Percentiles rank a stretch among this genome's conserved stretches.
Evolutionary conservation across 345 rosid genomes (phyloP).

Genomic region (Pistacia vera): DNA sequence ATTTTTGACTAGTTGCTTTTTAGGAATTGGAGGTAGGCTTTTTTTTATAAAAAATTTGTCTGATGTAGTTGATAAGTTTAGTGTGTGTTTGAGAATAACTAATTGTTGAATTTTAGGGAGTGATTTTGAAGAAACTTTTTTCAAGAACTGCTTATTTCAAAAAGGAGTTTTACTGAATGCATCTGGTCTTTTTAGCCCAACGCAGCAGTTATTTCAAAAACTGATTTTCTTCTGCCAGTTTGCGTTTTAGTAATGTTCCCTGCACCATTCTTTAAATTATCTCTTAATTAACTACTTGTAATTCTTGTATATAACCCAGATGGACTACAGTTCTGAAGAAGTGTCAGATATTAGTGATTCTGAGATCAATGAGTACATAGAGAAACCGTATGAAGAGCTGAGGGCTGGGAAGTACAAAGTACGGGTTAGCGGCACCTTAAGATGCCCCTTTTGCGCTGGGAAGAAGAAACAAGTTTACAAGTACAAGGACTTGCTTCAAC

Average conservation of each 20-base stretch:
- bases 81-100: not conserved
- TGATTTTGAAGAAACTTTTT: too few relatives aligned
- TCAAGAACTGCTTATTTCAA: too few relatives aligned
- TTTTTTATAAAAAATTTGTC: not conserved
- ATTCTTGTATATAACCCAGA: constrained; percentile 24
- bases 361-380: constrained; percentile 58
- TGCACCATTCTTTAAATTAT: not conserved
- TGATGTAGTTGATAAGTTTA: not conserved
- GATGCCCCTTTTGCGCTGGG: constrained; percentile 87
- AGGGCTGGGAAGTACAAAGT: constrained; percentile 56
- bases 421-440: constrained; percentile 55
- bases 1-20: not conserved
- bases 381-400: constrained; percentile 61
- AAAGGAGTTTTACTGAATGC: not conserved
- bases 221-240: not conserved
- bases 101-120: not conserved
- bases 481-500: constrained; percentile 76
- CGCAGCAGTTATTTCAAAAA: too few relatives aligned
- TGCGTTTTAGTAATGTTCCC: not conserved
- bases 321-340: constrained; percentile 66
- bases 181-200: not conserved
- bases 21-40: not conserved
- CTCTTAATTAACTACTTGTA: not conserved
- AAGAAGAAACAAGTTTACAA: constrained; percentile 89
- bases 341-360: constrained; percentile 87